Base-by-base conservation (phyloP, 148 eudicot genomes). In the Camellia granthamiana region DNA sequence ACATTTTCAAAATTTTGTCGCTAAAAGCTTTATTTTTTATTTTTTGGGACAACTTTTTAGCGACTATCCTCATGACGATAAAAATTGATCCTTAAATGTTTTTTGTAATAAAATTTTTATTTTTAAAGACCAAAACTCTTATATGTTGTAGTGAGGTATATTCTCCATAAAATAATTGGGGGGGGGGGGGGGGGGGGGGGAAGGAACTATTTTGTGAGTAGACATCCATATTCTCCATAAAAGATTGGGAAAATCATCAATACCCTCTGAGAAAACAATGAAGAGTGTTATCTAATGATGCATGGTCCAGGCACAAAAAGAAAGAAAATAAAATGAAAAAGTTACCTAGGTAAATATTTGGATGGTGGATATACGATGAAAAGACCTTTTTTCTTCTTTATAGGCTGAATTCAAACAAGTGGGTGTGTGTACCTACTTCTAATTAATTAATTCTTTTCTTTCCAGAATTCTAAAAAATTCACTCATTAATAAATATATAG, bases 221-320 rank as follows among this genome's bases (percentile, higher is more conserved):
- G 84, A 85, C 79, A 81, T 85, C 88, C 87, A 85, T 69, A 75
- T 83, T 81, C 76, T 80, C 81, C 56, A 23, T 58, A 44, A 75
- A 58, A 74, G 79, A 73, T 81, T 61, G 71, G 7, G 81, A 77
- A 74, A 78, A 84, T 84, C 84, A 68, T 67, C 38, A 78, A 60
- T 23, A 74, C 76, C 86, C 79, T 74, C 69, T 84, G 51, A 81
- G 76, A 62, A 43, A 56, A 69, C 75, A 81, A 67, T 81, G 66
- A 74, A 52, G 49, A 80, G 16, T 21, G n/a, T 67, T 4, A 78
- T 58, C 49, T 76, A 75, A 60, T 79, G 78, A 46, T 58, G 63
- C 56, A 77, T 81, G 84, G 86, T 81, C 84, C 81, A 67, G 19
- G 76, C 71, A 43, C 59, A 18, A 21, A 77, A 23, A 65, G 72